Evolutionary conservation across 192 early-diverging fungal genomes (phyloP).

Genomic region (Backusella morwellensis): DNA sequence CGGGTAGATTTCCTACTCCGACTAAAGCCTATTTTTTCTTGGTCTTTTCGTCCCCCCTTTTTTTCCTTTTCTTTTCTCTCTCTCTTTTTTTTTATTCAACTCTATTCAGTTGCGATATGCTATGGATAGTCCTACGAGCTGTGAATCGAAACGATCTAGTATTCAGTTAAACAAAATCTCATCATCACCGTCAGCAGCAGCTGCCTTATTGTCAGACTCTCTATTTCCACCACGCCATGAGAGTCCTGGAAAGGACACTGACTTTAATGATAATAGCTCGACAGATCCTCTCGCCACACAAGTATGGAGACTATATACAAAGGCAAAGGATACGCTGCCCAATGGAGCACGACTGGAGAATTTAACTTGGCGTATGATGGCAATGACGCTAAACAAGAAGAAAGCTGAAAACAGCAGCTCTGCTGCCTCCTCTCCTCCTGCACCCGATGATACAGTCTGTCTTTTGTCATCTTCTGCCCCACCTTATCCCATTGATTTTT

Average conservation of each 20-base stretch:
- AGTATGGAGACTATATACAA: conserved; percentile 78
- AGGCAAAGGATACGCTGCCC: conserved; percentile 76
- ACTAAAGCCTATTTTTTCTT: not conserved
- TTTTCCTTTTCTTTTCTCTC: not conserved
- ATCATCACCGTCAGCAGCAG: conserved; percentile 29
- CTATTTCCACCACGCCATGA: conserved; percentile 35
- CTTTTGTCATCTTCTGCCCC: conserved; percentile 38
- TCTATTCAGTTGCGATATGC: conserved; percentile 9
- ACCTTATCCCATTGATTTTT: conserved; percentile 25
- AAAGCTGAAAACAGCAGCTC: conserved; percentile 13
- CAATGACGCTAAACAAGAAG: conserved; percentile 54
- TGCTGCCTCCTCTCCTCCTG: conserved; percentile 16
- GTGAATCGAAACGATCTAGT: conserved; percentile 1
- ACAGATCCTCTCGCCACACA: conserved; percentile 56
- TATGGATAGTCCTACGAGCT: not conserved
- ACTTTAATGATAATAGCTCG: conserved; percentile 37
- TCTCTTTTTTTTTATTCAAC: not conserved
- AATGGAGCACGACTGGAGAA: conserved; percentile 83
- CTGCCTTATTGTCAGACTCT: conserved; percentile 30
- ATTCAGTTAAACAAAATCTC: not conserved
- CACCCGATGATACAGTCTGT: conserved; percentile 25
- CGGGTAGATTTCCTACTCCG: not conserved
- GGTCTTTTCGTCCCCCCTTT: not conserved
- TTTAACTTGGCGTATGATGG: conserved; percentile 83
- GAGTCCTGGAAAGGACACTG: conserved; percentile 17